Evolutionary conservation across 768 basidiomycete genomes (phyloP), one percentile per base, ranked within the genome.

Genomic region (Amanita exitialis): DNA sequence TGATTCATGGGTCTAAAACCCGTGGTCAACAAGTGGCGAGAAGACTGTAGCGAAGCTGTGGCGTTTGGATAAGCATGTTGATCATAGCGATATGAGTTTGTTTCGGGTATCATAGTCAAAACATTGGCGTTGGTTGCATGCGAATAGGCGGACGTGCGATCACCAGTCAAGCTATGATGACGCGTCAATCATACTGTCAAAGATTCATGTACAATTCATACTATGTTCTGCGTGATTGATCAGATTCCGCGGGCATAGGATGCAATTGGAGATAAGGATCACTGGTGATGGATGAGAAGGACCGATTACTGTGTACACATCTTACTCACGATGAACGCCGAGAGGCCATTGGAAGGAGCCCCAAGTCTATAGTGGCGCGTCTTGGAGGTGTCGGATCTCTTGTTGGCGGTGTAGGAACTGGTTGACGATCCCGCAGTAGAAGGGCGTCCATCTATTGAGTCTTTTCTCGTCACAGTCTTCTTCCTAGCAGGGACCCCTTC

Each of bases 361-460:
- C 68, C 34, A 73, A 55, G 52, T 77, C 73, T 36, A 66, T 55
- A 44, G 72, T 72, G 18, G 66, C 60, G 44, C 80, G 75, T 57
- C 74, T 73, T 20, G 83, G 79, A 30, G 84, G 85, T 1, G 81
- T 79, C 54, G 67, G 75, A 48, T 84, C 79, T 47, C 84, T 76
- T 18, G 79, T 82, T 3, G 86, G 81, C 30, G 86, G 83, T 15
- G 84, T 81, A 15, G n/a, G 86, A 86, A 5, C 76, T 70, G 53
- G 86, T 80, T 16, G 84, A 83, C 30, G 86, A 88, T 13, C 79
- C 80, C n/a, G 83, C 81, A 8, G 87, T 86, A 1, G 83, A 87
- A 30, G 84, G 84, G 28, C 81, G 70, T 35, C 75, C 76, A 54
- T 84, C 83, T 18, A 72, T 59, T 9, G 78, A 72, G 44, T 83